Base-by-base conservation (phyloP, 1,284 basidiomycete genomes). In the Hymenochaete sp. region DNA sequence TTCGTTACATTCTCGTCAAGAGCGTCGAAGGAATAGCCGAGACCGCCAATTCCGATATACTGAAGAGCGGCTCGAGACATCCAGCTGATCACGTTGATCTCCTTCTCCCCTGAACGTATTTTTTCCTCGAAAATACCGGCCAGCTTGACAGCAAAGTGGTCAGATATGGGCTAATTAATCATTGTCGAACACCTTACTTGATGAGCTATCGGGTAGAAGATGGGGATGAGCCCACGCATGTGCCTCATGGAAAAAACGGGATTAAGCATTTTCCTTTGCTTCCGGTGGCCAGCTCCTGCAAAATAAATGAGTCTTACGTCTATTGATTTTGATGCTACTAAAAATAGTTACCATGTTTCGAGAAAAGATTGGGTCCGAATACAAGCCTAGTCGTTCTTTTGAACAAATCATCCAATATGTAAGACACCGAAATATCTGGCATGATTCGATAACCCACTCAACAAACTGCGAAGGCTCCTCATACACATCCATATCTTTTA, bases 61-160 rank as follows among this genome's bases (percentile, higher is more conserved):
- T 66, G 63, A 13, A 65, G 44, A 18, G 67, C 64, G 3, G 59
- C 57, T 13, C 62, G 59, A 2, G 60, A 55, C 59, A 66, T 62
- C 66, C 66, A 70, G n/a, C 61, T 54, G 13, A 66, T 47, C 18
- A 71, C 47, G 59, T 74, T 56, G 58, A 72, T 52, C 55, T 72
- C 57, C 13, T 52, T 38, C 0, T 50, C 21, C 7, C 58, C 54
- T 22, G 43, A 22, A 18, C 36, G 16, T 2, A 55, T 44, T 38
- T 42, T 39, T n/a, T 29, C 32, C 18, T 22, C 38, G 8, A 58
- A 37, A 3, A 52, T 59, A 6, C 67, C 61, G 28, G 59, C 62
- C 27, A 53, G 45, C 57, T 56, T n/a, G 13, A n/a, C 5, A 35
- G 5, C 10, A 33, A 29, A 25, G 7, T n/a, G 13, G 13, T 11